Evolutionary conservation across 352 stramenopile species (phyloP).

Genomic region (Pythium oligandrum): DNA sequence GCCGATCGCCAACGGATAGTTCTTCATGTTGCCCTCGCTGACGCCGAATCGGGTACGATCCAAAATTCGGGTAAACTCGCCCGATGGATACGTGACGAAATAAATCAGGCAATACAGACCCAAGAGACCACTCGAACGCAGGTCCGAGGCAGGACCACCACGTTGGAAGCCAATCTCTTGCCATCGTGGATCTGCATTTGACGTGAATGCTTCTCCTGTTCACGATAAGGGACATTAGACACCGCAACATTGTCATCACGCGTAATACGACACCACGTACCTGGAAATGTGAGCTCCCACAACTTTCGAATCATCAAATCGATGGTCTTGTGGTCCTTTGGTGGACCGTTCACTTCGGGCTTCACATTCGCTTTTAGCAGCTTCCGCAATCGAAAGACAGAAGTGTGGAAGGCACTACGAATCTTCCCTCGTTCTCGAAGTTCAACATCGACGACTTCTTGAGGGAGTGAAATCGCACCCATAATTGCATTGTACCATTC

Average conservation of each 20-base stretch:
- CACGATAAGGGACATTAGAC: too few relatives aligned
- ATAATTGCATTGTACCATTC: conserved; percentile 71
- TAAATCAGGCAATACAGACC: conserved; percentile 83
- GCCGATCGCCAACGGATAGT: conserved; percentile 82
- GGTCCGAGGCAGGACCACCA: conserved; percentile 73
- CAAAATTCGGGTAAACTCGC: conserved; percentile 66
- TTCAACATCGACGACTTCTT: conserved; percentile 74
- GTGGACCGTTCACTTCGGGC: conserved; percentile 58
- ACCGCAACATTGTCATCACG: too few relatives aligned
- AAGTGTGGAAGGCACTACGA: conserved; percentile 51
- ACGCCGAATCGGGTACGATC: conserved; percentile 73
- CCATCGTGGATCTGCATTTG: conserved; percentile 72
- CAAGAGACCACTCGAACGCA: conserved; percentile 79
- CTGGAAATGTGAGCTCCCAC: conserved; percentile 59
- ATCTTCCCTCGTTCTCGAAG: conserved; percentile 73
- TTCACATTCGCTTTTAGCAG: conserved; percentile 77
- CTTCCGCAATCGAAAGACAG: conserved; percentile 66
- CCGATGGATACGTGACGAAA: conserved; percentile 63
- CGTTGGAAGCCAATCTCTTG: conserved; percentile 81
- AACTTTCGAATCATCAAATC: conserved; percentile 76
- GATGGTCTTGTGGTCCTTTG: conserved; percentile 67
- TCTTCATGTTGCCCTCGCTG: conserved; percentile 86
- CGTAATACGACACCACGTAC: neutral
- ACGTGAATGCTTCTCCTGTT: conserved; percentile 42
- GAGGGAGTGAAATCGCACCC: conserved; percentile 51